Percentiles rank a stretch among this genome's conserved stretches.
Conservation (phyloP, 352 stramenopile species). For the Globisporangium megalacanthum region DNA sequence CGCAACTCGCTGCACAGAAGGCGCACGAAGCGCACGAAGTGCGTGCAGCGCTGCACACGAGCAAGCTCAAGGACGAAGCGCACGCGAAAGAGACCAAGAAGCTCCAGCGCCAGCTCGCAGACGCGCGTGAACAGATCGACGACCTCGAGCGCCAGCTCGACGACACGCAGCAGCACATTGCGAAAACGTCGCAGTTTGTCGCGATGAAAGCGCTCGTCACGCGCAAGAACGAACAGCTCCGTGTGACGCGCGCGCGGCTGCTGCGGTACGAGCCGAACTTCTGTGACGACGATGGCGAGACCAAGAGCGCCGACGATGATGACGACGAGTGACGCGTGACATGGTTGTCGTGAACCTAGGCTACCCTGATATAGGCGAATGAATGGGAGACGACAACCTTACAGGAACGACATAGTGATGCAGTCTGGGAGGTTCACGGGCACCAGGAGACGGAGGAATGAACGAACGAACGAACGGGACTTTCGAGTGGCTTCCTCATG, state of each 20-base stretch:
- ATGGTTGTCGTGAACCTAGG: not conserved
- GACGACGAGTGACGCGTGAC: slow-evolving; percentile 26
- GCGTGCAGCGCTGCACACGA: slow-evolving; percentile 41
- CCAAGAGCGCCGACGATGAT: slow-evolving; percentile 41
- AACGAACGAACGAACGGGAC: too few relatives aligned
- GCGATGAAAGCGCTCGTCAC: slow-evolving; percentile 77
- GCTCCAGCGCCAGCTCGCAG: slow-evolving; percentile 53
- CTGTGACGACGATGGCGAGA: slow-evolving; percentile 34
- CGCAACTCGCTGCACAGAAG: slow-evolving; percentile 31
- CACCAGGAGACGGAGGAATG: not conserved
- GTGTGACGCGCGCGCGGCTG: slow-evolving; percentile 55
- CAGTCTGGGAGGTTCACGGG: not conserved
- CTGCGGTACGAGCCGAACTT: slow-evolving; percentile 72
- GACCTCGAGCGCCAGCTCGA: slow-evolving; percentile 54
- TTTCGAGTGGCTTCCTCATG: slow-evolving; percentile 3
- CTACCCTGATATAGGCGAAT: not conserved
- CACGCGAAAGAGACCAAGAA: slow-evolving; percentile 45
- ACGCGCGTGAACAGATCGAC: slow-evolving; percentile 42
- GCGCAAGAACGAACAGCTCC: slow-evolving; percentile 80
- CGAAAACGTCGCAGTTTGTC: slow-evolving; percentile 82
- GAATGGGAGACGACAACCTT: not conserved
- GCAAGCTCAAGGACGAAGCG: slow-evolving; percentile 38
- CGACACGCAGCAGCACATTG: slow-evolving; percentile 58
- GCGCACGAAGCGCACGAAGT: slow-evolving; percentile 45
- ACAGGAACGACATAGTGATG: not conserved